Evolutionary conservation across 2,329 filamentous ascomycete genomes (phyloP), one percentile per base, ranked within the genome.

Genomic region (Pseudogymnoascus sp.): DNA sequence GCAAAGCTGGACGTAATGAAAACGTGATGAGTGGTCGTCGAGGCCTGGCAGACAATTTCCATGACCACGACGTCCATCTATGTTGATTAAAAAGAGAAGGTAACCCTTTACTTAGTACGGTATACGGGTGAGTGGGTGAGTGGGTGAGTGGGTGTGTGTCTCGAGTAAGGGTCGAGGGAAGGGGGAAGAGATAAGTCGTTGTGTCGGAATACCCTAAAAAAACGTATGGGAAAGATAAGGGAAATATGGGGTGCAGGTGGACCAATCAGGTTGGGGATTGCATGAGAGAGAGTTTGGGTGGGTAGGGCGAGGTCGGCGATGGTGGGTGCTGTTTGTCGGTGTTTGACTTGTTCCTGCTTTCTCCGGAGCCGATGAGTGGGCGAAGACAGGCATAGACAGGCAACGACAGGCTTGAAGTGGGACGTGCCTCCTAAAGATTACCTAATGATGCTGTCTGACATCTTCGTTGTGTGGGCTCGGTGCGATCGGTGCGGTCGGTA

Each of bases 41-140:
- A 53, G 14, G 46, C 8, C 26, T 53, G 46, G 26, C 8, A 53
- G 46, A 53, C 46, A 53, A 53, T 53, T 53, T 53, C 46, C 46
- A 53, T 53, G 46, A 53, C 46, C 46, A 53, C 46, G 26, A 31
- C 26, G 46, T 33, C 46, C 46, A 53, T 53, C 33, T 53, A 53
- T 53, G 26, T 53, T 53, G 46, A 53, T 53, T 53, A 53, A 53
- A 53, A 53, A 53, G 46, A 53, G 46, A 53, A 53, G 46, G 46
- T 53, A 53, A 53, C 46, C 46, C 12, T 53, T 53, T 31, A 3
- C 14, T 53, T 53, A 33, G 46, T 53, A 53, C 10, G n/a, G 10
- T 53, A 33, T 53, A 53, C 26, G 26, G 46, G 46, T 8, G 1
- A 19, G n/a, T 2, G 19, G 19, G 19, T 19, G 19, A 19, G 19